Percentiles rank a stretch among this genome's conserved stretches.
Evolutionary conservation across 805 yeast species (phyloP).

Genomic region (Phaffomyces thermotolerans): DNA sequence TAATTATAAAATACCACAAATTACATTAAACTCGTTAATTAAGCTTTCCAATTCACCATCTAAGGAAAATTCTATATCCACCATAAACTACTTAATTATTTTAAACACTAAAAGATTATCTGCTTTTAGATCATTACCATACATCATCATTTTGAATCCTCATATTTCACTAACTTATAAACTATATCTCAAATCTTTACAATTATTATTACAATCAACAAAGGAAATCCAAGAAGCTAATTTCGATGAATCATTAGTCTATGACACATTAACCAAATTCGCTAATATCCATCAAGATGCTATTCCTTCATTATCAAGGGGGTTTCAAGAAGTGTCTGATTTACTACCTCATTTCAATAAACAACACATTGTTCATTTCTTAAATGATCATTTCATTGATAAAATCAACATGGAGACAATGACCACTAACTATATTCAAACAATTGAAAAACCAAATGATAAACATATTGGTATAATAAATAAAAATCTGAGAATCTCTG

Average conservation of each 20-base stretch:
- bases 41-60: conserved; percentile 31
- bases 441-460: conserved; percentile 39
- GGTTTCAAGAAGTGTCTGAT: conserved; percentile 60
- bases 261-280: conserved; percentile 46
- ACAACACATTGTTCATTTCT: conserved; percentile 48
- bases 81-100: conserved; percentile 48
- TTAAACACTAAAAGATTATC: conserved; percentile 65
- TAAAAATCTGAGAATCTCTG: conserved; percentile 54
- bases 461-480: conserved; percentile 62
- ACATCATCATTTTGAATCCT: conserved; percentile 80
- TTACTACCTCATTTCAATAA: conserved; percentile 29
- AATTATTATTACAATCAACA: conserved; percentile 39
- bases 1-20: conserved; percentile 41
- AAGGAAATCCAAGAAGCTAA: conserved; percentile 30
- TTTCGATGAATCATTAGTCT: conserved; percentile 41
- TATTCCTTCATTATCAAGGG: conserved; percentile 71
- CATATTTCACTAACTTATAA: conserved; percentile 72
- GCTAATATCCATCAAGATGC: conserved; percentile 80
- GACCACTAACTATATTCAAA: conserved; percentile 75
- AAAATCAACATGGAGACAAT: conserved; percentile 81
- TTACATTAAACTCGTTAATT: conserved; percentile 45
- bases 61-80: conserved; percentile 36
- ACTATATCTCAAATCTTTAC: conserved; percentile 64
- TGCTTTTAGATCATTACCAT: conserved; percentile 70
- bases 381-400: conserved; percentile 73